Conservation (phyloP, 768 basidiomycete genomes). For the Amanita rimosa region DNA sequence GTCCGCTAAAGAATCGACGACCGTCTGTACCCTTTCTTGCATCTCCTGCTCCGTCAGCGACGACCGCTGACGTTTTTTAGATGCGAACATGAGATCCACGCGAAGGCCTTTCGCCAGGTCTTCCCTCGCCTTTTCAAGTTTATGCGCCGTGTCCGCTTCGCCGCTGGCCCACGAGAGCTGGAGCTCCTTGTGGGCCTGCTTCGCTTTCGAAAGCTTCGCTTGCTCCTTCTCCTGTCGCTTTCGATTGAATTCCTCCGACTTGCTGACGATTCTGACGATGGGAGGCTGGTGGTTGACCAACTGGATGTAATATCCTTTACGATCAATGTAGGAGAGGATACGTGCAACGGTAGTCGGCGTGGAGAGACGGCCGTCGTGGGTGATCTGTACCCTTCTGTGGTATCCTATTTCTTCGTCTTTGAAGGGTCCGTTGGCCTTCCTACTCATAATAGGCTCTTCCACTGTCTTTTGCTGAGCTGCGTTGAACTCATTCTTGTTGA, state of each 20-base stretch:
- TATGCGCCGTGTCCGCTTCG: slow-evolving; percentile 50
- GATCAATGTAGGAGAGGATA: slow-evolving; percentile 35
- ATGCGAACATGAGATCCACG: slow-evolving; percentile 43
- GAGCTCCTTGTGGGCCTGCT: slow-evolving; percentile 46
- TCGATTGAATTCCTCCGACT: slow-evolving; percentile 28
- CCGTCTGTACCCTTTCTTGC: slow-evolving; percentile 31
- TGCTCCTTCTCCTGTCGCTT: slow-evolving; percentile 24
- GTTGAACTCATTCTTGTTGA: slow-evolving; percentile 2
- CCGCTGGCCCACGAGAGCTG: slow-evolving; percentile 62
- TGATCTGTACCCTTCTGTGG: slow-evolving; percentile 28
- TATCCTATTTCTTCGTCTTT: slow-evolving; percentile 25
- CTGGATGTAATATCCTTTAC: slow-evolving; percentile 34
- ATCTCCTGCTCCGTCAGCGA: slow-evolving; percentile 22
- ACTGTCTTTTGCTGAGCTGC: not conserved
- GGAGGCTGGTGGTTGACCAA: slow-evolving; percentile 44
- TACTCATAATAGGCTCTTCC: slow-evolving; percentile 5
- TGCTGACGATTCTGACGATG: slow-evolving; percentile 48
- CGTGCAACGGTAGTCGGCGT: slow-evolving; percentile 21
- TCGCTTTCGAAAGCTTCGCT: slow-evolving; percentile 19
- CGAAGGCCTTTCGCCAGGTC: slow-evolving; percentile 50
- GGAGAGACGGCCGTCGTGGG: slow-evolving; percentile 22
- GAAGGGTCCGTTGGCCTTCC: slow-evolving; percentile 14
- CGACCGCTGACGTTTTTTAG: slow-evolving; percentile 30
- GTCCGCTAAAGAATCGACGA: slow-evolving; percentile 31
- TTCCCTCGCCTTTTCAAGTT: slow-evolving; percentile 43